These are phyloP conservation scores for Lycium barbarum DNA, from an alignment of 257 asterid species.

Conservation along the genomic window DNA sequence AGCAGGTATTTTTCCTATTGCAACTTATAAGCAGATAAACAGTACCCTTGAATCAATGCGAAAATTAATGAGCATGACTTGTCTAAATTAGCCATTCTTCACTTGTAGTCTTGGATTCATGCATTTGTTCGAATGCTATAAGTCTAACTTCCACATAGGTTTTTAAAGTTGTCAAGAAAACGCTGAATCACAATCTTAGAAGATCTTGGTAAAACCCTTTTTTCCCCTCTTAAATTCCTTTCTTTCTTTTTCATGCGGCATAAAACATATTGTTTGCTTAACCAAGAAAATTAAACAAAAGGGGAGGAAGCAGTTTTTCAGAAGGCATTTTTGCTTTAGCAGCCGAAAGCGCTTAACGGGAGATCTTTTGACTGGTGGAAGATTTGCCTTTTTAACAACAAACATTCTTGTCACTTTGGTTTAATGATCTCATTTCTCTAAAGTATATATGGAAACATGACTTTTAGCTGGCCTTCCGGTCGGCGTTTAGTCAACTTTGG, in stretches of 20 bases:
- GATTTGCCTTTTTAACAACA: slow-evolving; percentile 8
- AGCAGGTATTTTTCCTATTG: too few species aligned
- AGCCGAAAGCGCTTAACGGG: slow-evolving; percentile 37
- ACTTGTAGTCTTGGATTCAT: not conserved
- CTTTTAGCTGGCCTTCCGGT: slow-evolving; percentile 11
- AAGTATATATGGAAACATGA: not conserved
- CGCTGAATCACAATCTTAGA: slow-evolving; percentile 7
- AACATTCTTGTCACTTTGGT: slow-evolving; percentile 24
- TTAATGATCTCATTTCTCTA: not conserved
- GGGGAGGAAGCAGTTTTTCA: not conserved
- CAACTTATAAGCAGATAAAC: too few species aligned
- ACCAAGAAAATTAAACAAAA: not conserved
- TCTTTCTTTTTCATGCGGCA: not conserved
- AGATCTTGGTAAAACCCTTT: not conserved
- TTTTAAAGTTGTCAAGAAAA: not conserved
- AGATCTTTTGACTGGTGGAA: slow-evolving; percentile 17
- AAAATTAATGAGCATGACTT: not conserved
- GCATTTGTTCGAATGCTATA: not conserved
- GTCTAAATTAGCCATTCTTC: not conserved
- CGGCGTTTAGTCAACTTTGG: slow-evolving; percentile 18
- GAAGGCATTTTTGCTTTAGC: slow-evolving; percentile 31
- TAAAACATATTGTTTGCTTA: not conserved
- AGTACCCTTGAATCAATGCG: too few species aligned
- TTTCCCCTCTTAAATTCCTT: not conserved
- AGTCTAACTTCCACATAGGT: not conserved